Conservation (phyloP, 176 grass and related monocot species). For the Oryza punctata region DNA sequence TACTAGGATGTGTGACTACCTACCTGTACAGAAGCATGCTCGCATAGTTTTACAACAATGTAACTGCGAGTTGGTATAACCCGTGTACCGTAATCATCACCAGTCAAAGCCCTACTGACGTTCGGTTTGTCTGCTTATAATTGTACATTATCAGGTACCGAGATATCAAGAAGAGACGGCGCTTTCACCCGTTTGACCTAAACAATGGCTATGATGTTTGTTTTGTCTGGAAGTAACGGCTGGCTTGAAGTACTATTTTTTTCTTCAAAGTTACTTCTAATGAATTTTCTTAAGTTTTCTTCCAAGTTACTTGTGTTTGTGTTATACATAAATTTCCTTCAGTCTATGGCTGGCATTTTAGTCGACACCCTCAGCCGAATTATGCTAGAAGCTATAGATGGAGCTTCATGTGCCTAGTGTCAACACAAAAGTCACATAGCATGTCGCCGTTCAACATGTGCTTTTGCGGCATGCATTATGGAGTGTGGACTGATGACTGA, state of each 20-base stretch:
- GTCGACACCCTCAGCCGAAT: neutral
- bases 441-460: neutral
- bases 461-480: neutral
- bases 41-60: neutral
- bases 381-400: neutral
- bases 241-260: neutral
- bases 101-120: neutral
- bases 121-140: neutral
- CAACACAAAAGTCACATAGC: neutral
- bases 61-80: neutral
- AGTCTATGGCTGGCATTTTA: neutral
- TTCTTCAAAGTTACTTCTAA: neutral
- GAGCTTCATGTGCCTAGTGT: neutral
- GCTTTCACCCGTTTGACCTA: constrained; percentile 3
- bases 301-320: too few relatives aligned
- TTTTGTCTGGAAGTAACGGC: neutral
- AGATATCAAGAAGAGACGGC: neutral
- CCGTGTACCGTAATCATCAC: neutral
- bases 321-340: too few relatives aligned
- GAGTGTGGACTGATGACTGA: neutral
- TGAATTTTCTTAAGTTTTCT: too few relatives aligned
- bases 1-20: neutral
- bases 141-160: neutral
- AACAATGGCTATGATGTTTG: neutral
- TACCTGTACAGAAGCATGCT: constrained; percentile 19